phyloP scores from a whole-genome alignment of 257 asterid genomes.

The Solanum pinnatisectum region DNA sequence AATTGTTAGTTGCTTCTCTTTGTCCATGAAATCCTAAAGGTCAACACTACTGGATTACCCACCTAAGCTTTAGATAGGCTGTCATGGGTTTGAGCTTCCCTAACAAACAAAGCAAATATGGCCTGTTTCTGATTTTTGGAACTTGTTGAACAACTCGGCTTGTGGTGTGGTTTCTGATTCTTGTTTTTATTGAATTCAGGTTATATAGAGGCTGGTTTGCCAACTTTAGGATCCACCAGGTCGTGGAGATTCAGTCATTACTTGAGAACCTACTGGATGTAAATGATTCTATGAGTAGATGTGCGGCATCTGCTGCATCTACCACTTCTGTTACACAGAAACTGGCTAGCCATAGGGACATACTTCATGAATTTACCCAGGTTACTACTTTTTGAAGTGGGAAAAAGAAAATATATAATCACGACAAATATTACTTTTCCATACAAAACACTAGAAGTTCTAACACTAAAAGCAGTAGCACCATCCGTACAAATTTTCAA shows the following conservation, averaged over 20 bases:
- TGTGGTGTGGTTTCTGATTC: conserved; percentile 8
- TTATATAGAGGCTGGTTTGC: conserved; percentile 67
- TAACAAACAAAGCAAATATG: not conserved
- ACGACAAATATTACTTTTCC: too few species aligned
- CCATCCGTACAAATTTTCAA: too few species aligned
- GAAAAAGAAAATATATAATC: too few species aligned
- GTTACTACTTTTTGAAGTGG: conserved; percentile 9
- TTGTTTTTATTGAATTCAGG: conserved; percentile 36
- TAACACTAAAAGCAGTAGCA: too few species aligned
- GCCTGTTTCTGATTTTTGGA: not conserved
- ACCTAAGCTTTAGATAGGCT: not conserved
- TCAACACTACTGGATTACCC: not conserved
- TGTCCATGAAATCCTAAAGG: not conserved
- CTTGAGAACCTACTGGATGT: conserved; percentile 88
- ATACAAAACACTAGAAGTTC: too few species aligned
- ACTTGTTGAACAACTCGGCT: not conserved
- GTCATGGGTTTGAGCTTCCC: not conserved
- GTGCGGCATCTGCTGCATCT: conserved; percentile 87
- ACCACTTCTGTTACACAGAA: conserved; percentile 87
- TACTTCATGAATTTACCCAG: conserved; percentile 89
- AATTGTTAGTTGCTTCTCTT: not conserved
- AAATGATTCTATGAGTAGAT: conserved; percentile 91
- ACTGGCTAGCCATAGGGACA: conserved; percentile 93
- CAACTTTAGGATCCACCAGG: conserved; percentile 74
- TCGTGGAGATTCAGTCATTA: conserved; percentile 92